Evolutionary conservation across 805 yeast genomes (phyloP).

Genomic region (Soucietia sequanensis): DNA sequence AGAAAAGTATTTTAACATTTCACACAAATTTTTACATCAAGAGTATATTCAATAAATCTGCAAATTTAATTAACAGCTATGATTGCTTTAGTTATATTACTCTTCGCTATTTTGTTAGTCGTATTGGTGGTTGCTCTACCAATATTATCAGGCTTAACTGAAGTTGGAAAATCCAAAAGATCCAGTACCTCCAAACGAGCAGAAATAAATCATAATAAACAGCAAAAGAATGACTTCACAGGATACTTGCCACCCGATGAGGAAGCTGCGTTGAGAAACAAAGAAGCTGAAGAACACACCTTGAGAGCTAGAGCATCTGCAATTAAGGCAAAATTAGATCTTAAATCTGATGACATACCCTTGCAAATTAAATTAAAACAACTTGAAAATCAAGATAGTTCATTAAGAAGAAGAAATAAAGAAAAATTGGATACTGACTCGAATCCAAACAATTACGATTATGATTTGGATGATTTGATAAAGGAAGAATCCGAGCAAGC

Average conservation of each 20-base stretch:
- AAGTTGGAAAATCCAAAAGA: slow-evolving; percentile 4
- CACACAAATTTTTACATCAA: too few relatives aligned
- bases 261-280: slow-evolving; percentile 13
- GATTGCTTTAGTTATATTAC: slow-evolving; percentile 19
- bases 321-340: slow-evolving; percentile 26
- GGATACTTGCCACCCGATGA: slow-evolving; percentile 46
- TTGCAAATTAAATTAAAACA: slow-evolving; percentile 30
- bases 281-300: slow-evolving; percentile 8
- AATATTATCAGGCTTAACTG: slow-evolving; percentile 29
- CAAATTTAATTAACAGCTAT: too few relatives aligned
- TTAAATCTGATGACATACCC: slow-evolving; percentile 39
- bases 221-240: slow-evolving; percentile 10
- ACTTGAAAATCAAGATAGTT: too few relatives aligned
- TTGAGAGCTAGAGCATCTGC: slow-evolving; percentile 17
- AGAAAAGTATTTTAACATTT: too few relatives aligned
- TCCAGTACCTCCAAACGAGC: too few relatives aligned
- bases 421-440: slow-evolving; percentile 35
- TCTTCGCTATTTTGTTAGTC: slow-evolving; percentile 42
- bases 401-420: slow-evolving; percentile 26
- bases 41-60: too few relatives aligned
- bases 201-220: neutral
- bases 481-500: slow-evolving; percentile 31
- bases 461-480: slow-evolving; percentile 44
- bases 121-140: slow-evolving; percentile 48
- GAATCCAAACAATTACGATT: slow-evolving; percentile 42